Conservation (phyloP, 495 filamentous ascomycete genomes). For the Xylaria longipes region DNA sequence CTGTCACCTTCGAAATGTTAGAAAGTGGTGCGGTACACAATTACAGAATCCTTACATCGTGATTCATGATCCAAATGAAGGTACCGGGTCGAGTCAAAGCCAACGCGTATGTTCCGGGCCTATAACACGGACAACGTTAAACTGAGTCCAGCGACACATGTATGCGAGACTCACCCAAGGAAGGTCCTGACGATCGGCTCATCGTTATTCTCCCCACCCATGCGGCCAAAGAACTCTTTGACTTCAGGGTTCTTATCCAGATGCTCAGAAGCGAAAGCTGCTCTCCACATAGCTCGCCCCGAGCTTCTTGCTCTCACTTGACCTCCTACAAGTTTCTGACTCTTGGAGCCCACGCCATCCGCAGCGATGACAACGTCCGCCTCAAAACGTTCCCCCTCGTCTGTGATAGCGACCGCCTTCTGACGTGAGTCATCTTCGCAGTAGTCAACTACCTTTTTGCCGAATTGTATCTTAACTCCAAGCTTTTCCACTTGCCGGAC, state of each 20-base stretch:
- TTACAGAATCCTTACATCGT: conserved; percentile 49
- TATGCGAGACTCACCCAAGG: conserved; percentile 44
- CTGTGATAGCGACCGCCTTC: conserved; percentile 53
- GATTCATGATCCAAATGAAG: conserved; percentile 64
- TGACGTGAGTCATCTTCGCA: conserved; percentile 51
- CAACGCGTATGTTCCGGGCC: conserved; percentile 58
- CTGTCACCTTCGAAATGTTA: conserved; percentile 47
- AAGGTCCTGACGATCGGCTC: conserved; percentile 50
- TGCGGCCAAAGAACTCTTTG: conserved; percentile 52
- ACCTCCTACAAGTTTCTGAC: conserved; percentile 56
- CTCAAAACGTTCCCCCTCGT: conserved; percentile 56
- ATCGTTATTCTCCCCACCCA: conserved; percentile 44
- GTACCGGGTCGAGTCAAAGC: conserved; percentile 55
- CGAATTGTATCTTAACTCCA: conserved; percentile 60
- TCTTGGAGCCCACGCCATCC: conserved; percentile 63
- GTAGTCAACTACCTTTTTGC: conserved; percentile 57
- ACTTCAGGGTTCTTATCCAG: conserved; percentile 51
- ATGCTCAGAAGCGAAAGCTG: conserved; percentile 47
- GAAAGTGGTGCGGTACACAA: conserved; percentile 20
- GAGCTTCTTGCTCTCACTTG: conserved; percentile 55
- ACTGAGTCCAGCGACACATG: background rate
- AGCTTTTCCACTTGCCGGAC: conserved; percentile 56
- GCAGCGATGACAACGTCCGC: conserved; percentile 66
- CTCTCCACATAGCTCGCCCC: conserved; percentile 61
- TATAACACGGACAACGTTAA: conserved; percentile 26